These are phyloP conservation scores for Laburnicola sp. DNA, from an alignment of 2,329 filamentous ascomycete species.

Conservation along the genomic window DNA sequence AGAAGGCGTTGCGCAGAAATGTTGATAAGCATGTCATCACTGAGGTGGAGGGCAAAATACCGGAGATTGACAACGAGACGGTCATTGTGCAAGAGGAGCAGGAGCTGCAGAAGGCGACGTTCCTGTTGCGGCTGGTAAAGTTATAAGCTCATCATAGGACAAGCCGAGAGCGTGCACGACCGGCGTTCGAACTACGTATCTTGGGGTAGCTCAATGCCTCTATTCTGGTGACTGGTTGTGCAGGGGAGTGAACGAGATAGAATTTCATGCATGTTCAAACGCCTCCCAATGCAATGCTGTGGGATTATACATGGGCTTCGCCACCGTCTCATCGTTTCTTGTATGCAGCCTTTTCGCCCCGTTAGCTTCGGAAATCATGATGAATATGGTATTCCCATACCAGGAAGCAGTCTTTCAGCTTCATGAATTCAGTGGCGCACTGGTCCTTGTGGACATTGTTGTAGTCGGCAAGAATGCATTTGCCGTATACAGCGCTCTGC, in stretches of 20 bases:
- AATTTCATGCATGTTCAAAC: not conserved
- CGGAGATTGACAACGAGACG: conserved; percentile 54
- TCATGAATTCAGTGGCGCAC: conserved; percentile 82
- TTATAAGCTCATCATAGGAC: too few relatives aligned
- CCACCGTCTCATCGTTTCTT: conserved; percentile 31
- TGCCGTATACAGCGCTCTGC: conserved; percentile 83
- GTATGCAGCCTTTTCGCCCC: conserved; percentile 28
- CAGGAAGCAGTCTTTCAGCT: conserved; percentile 82
- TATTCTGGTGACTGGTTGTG: not conserved
- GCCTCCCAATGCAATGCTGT: not conserved
- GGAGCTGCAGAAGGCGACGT: conserved; percentile 80
- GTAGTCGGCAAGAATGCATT: conserved; percentile 89
- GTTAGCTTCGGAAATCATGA: not conserved
- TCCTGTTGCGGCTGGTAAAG: conserved; percentile 75
- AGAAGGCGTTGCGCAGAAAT: conserved; percentile 76
- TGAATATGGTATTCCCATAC: conserved; percentile 54
- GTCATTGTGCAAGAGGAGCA: conserved; percentile 82
- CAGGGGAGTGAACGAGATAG: not conserved
- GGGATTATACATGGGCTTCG: not conserved
- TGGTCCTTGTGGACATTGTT: conserved; percentile 89
- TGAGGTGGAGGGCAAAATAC: conserved; percentile 61
- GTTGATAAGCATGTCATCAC: conserved; percentile 70
- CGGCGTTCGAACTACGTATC: too few relatives aligned
- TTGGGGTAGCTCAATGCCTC: not conserved
- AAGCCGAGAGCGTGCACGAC: too few relatives aligned